phyloP scores from a whole-genome alignment of 2,329 filamentous ascomycete genomes.

The Colletotrichum horii region DNA sequence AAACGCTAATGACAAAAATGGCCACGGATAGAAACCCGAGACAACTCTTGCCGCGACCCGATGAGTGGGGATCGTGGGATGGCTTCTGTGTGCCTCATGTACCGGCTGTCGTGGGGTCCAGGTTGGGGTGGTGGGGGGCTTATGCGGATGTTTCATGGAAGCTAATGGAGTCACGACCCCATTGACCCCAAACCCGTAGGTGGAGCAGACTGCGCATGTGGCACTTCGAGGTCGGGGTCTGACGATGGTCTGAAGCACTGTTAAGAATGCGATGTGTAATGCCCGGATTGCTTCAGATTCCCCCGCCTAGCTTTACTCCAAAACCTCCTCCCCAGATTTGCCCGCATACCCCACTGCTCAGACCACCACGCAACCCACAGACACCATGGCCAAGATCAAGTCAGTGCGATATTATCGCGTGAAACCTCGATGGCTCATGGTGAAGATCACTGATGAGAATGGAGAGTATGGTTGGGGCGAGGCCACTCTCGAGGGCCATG shows the following conservation, averaged over 20 bases:
- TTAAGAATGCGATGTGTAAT: slow-evolving; percentile 8
- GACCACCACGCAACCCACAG: background rate
- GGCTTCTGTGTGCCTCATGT: background rate
- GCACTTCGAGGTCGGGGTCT: background rate
- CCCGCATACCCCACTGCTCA: background rate
- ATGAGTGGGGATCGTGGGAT: background rate
- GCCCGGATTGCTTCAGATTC: background rate
- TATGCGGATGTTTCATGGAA: background rate
- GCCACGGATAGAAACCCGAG: background rate
- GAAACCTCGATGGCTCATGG: slow-evolving; percentile 71
- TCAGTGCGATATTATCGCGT: slow-evolving; percentile 71
- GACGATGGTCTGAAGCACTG: background rate
- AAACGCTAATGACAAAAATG: background rate
- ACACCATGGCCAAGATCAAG: slow-evolving; percentile 50
- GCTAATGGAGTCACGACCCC: background rate
- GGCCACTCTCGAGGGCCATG: slow-evolving; percentile 69
- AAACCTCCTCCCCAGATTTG: background rate
- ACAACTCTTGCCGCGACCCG: background rate
- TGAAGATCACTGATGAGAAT: slow-evolving; percentile 68
- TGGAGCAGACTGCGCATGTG: background rate
- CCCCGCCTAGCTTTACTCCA: background rate
- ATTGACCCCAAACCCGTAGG: background rate
- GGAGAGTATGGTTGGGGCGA: slow-evolving; percentile 70
- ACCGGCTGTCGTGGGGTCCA: slow-evolving; percentile 2
- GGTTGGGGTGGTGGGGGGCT: background rate